Base-by-base conservation (phyloP, 768 basidiomycete species). In the Butyriboletus loyo region DNA sequence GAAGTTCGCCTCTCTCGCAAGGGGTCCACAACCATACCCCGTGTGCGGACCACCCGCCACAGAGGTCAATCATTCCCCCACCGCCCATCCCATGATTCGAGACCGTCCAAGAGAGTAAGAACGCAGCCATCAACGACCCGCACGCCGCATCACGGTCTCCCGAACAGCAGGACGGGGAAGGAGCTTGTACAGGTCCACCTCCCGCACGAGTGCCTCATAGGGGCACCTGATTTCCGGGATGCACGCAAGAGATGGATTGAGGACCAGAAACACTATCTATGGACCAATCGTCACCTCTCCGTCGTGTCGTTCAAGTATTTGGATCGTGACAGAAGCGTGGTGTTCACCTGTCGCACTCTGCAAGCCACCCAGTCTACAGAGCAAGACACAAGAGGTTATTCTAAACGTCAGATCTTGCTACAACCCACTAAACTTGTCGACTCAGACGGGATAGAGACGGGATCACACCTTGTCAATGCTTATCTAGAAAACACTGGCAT, bases 1-100 rank as follows among this genome's bases (percentile, higher is more conserved):
- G 73, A 75, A 54, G 52, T 65, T 6, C 72, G 72, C 41, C 59
- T 68, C 48, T 49, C 65, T 25, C 67, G 70, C 36, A 75, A 74
- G 49, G 72, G 74, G 0, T 59, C 47, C 7, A 39, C 62, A 0
- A 21, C 34, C 15, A 49, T 75, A 4, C 74, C 73, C 5, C 58
- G 50, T 15, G 65, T 75, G 22, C 54, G 58, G 24, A 19, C 42
- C 5, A 36, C 49, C 22, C 42, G 28, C 13, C 43, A 55, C 35
- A 34, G 45, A 42, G 22, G 45, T 19, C 43, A 22, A 9, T 19
- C 45, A 21, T 45, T 24, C 31, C 13, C 27, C 32, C 39, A 31
- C 28, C 17, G n/a, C 35, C n/a, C n/a, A 17, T 21, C 48, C 7
- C 25, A 46, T 37, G 40, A 47, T 41, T 11, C 40, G n/a, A 43